A percentile compares a stretch with the other conserved stretches of the same genome.
These are phyloP conservation scores for Berkeleyomyces rouxiae DNA, from an alignment of 2,329 filamentous ascomycete species.

Conservation along the genomic window DNA sequence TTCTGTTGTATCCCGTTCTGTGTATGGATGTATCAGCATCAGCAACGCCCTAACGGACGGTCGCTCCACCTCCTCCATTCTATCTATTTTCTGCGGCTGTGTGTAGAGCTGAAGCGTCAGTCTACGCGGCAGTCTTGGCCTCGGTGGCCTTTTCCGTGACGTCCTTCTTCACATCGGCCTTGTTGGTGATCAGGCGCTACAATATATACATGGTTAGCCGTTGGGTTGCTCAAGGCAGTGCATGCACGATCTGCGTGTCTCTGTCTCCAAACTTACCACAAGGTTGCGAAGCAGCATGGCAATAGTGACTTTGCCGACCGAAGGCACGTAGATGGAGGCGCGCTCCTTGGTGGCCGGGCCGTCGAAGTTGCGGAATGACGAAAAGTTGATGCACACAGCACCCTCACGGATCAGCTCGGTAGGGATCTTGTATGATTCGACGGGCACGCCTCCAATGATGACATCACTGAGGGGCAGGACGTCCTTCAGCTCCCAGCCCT, in stretches of 20 bases:
- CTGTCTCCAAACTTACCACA: conserved; percentile 44
- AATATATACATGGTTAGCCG: conserved; percentile 16
- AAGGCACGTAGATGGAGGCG: conserved; percentile 91
- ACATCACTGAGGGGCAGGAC: conserved; percentile 82
- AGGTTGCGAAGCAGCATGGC: conserved; percentile 79
- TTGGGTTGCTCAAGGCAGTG: not conserved
- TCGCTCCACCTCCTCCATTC: not conserved
- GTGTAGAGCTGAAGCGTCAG: not conserved
- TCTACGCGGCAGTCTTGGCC: conserved; percentile 1
- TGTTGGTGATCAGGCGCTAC: conserved; percentile 34
- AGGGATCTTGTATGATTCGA: conserved; percentile 78
- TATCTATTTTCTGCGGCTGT: not conserved
- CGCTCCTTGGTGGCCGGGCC: conserved; percentile 77
- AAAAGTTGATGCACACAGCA: conserved; percentile 98
- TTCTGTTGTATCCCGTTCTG: not conserved
- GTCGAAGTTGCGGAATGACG: conserved; percentile 85
- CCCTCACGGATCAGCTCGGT: conserved; percentile 70
- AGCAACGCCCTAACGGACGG: not conserved
- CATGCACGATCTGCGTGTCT: not conserved
- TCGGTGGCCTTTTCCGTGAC: conserved; percentile 19
- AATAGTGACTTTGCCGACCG: conserved; percentile 95
- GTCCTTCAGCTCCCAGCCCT: conserved; percentile 62
- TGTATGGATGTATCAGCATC: not conserved
- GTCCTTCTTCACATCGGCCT: conserved; percentile 23
- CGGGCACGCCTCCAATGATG: conserved; percentile 82